Evolutionary conservation across 2,329 filamentous ascomycete species (phyloP).

Genomic region (Stagonosporopsis chrysanthemi): DNA sequence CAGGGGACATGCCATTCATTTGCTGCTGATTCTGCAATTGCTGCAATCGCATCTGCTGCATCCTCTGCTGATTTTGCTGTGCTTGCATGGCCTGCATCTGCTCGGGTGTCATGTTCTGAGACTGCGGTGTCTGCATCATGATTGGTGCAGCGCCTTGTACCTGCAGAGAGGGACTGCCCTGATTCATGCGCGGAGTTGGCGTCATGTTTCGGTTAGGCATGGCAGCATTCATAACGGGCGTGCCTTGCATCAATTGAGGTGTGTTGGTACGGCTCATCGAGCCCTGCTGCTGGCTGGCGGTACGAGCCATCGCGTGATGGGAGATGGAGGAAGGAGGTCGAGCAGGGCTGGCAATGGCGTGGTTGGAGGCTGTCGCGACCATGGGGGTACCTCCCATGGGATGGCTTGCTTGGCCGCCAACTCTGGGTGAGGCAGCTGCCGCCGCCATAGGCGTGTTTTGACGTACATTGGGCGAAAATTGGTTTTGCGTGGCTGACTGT

Average conservation of each 20-base stretch:
- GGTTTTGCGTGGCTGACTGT: conserved; percentile 64
- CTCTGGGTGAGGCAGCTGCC: conserved; percentile 52
- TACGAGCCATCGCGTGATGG: conserved; percentile 49
- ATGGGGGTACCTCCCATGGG: conserved; percentile 56
- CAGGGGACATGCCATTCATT: conserved; percentile 27
- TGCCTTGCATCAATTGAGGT: conserved; percentile 49
- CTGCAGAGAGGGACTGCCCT: conserved; percentile 44
- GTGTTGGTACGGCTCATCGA: conserved; percentile 49
- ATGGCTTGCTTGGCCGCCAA: conserved; percentile 44
- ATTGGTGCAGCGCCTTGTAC: conserved; percentile 48
- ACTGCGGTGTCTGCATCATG: conserved; percentile 48
- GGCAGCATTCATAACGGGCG: conserved; percentile 48
- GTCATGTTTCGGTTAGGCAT: conserved; percentile 51
- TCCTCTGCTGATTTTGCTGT: conserved; percentile 37
- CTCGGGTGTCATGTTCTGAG: conserved; percentile 46
- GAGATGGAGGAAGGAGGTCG: conserved; percentile 50
- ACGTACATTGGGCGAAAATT: conserved; percentile 66
- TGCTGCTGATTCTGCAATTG: conserved; percentile 17
- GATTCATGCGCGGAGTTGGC: conserved; percentile 50
- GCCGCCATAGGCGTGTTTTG: conserved; percentile 56
- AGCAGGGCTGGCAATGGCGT: conserved; percentile 48
- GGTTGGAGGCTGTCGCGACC: conserved; percentile 49
- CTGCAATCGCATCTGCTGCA: conserved; percentile 24
- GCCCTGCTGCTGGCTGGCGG: conserved; percentile 48
- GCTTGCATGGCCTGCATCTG: conserved; percentile 41